A percentile compares a stretch with the other conserved stretches of the same genome.
These are phyloP conservation scores for Lentinula sp. DNA, from an alignment of 768 basidiomycete genomes.

Conservation along the genomic window DNA sequence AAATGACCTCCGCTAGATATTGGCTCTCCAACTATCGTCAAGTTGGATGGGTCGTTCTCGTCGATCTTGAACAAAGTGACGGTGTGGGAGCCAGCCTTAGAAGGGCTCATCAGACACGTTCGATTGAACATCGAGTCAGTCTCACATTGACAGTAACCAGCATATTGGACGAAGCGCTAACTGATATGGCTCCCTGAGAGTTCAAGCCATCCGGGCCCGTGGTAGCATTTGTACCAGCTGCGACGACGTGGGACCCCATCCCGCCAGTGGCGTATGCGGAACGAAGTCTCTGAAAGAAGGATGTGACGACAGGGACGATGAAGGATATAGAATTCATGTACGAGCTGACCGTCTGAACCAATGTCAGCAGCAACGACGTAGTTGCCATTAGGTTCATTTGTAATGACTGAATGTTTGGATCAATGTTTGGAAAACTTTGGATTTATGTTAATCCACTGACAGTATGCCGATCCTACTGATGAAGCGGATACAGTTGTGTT, in stretches of 20 bases:
- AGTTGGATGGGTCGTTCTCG: constrained; percentile 19
- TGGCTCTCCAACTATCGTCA: constrained; percentile 26
- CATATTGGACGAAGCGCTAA: constrained; percentile 6
- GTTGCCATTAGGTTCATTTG: constrained; percentile 30
- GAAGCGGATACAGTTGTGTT: neutral
- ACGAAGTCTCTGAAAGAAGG: neutral
- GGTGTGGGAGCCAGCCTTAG: constrained; percentile 32
- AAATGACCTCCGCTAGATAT: constrained; percentile 30
- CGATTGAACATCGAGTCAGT: neutral
- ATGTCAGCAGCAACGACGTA: constrained; percentile 23
- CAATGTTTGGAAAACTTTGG: neutral
- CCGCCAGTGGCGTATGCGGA: neutral
- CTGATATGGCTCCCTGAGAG: constrained; percentile 18
- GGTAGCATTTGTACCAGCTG: neutral
- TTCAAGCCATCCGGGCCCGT: constrained; percentile 14
- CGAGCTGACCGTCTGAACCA: constrained; percentile 22
- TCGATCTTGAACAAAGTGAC: constrained; percentile 29
- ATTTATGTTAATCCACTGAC: neutral
- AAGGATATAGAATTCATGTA: constrained; percentile 6
- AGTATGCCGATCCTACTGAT: neutral
- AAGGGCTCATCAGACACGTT: neutral
- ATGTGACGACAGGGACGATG: neutral
- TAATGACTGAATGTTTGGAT: constrained; percentile 16
- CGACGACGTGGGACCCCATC: neutral
- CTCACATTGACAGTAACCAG: constrained; percentile 17